These are phyloP conservation scores for Begonia peltatifolia DNA, from an alignment of 306 rosid genomes.

Conservation along the genomic window DNA sequence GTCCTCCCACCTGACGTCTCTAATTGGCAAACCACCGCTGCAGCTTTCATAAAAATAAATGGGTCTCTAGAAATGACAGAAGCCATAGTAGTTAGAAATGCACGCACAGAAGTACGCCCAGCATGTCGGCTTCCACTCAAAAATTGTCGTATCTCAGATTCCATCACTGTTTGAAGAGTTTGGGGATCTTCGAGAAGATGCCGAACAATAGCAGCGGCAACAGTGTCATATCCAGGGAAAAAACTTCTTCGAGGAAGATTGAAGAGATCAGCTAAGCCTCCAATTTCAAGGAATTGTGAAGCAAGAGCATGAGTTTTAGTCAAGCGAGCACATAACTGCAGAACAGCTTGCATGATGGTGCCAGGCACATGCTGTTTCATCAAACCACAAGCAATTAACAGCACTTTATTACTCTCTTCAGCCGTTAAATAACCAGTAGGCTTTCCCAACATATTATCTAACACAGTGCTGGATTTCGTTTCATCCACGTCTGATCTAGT, in stretches of 20 bases:
- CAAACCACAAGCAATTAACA: conserved; percentile 74
- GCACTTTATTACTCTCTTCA: conserved; percentile 63
- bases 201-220: conserved; percentile 89
- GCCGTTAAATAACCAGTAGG: conserved; percentile 68
- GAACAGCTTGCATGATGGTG: conserved; percentile 93
- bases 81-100: conserved; percentile 80
- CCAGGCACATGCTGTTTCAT: conserved; percentile 88
- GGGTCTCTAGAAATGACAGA: conserved; percentile 97
- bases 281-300: conserved; percentile 83
- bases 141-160: conserved; percentile 78
- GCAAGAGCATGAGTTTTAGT: conserved; percentile 81
- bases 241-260: conserved; percentile 71
- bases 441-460: conserved; percentile 73
- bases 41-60: conserved; percentile 86
- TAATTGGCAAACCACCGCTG: conserved; percentile 75
- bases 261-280: conserved; percentile 73
- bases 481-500: conserved; percentile 24
- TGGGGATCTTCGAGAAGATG: conserved; percentile 99
- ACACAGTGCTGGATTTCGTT: conserved; percentile 29
- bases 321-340: conserved; percentile 87
- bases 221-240: conserved; percentile 93
- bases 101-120: conserved; percentile 64
- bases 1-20: conserved; percentile 93
- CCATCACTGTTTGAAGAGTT: conserved; percentile 94
- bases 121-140: conserved; percentile 73